A percentile compares a stretch with the other conserved stretches of the same genome.
These are phyloP conservation scores for Gynostemma pentaphyllum DNA, from an alignment of 306 rosid species.

Conservation along the genomic window DNA sequence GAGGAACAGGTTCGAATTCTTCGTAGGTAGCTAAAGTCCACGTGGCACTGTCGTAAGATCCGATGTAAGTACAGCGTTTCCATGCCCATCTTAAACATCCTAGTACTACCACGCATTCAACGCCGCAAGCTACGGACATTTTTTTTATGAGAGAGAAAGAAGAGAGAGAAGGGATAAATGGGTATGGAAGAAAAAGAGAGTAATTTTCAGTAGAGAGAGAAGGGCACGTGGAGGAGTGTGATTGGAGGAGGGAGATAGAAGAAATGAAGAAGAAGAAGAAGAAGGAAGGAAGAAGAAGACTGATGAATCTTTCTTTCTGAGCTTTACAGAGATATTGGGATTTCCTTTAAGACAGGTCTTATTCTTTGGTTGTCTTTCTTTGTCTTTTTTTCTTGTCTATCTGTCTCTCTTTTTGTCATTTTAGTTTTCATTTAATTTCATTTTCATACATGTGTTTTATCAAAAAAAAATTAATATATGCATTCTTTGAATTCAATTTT, in stretches of 20 bases:
- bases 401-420: too few species aligned
- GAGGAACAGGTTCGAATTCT: conserved; percentile 67
- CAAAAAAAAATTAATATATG: too few species aligned
- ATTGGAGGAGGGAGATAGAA: not conserved
- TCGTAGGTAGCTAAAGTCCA: conserved; percentile 58
- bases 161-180: not conserved
- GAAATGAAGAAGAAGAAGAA: not conserved
- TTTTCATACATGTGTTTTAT: too few species aligned
- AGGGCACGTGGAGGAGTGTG: not conserved
- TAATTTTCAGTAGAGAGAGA: not conserved
- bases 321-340: too few species aligned
- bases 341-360: too few species aligned
- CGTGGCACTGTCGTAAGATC: conserved; percentile 70
- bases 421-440: too few species aligned
- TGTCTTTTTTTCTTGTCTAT: too few species aligned
- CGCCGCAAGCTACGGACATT: conserved; percentile 70
- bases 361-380: too few species aligned
- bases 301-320: too few species aligned
- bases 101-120: conserved; percentile 52
- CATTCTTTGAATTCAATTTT: too few species aligned
- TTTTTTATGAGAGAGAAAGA: too few species aligned
- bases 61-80: conserved; percentile 86
- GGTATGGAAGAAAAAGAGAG: not conserved
- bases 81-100: conserved; percentile 87
- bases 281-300: too few species aligned